Evolutionary conservation across 2,329 filamentous ascomycete genomes (phyloP).

Genomic region (Fusarium miscanthi): DNA sequence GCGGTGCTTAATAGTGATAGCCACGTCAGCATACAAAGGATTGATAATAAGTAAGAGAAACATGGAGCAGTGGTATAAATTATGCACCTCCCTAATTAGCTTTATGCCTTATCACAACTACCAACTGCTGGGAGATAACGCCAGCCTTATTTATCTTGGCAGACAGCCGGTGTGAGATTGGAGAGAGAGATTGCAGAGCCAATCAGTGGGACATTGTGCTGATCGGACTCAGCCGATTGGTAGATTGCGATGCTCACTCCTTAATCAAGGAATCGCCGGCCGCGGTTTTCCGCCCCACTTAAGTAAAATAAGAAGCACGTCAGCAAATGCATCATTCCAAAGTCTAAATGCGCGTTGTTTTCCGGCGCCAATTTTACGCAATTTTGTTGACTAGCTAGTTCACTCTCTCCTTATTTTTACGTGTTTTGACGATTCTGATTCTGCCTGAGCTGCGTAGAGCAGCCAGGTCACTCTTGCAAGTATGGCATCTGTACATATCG

Average conservation of each 20-base stretch:
- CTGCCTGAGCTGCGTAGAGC: neutral
- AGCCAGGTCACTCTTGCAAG: neutral
- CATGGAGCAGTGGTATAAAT: neutral
- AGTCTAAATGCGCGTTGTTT: neutral
- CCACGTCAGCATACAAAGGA: no score
- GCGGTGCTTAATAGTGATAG: no score
- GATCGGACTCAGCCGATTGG: constrained; percentile 7
- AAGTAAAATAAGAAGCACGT: neutral
- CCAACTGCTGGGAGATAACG: neutral
- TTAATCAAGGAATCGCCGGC: constrained; percentile 19
- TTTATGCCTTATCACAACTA: neutral
- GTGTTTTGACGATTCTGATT: neutral
- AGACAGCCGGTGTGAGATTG: neutral
- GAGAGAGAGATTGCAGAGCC: constrained; percentile 2
- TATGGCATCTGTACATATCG: neutral
- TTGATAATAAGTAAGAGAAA: no score
- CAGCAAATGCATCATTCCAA: neutral
- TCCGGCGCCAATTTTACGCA: neutral
- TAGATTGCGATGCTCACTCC: neutral
- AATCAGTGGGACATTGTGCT: neutral
- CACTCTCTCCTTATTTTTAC: neutral
- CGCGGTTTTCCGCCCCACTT: constrained; percentile 1
- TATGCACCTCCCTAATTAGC: neutral
- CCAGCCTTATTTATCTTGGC: neutral
- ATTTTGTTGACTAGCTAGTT: neutral